Base-by-base conservation (phyloP, 139 green algal species). In the Nannochloris sp. region DNA sequence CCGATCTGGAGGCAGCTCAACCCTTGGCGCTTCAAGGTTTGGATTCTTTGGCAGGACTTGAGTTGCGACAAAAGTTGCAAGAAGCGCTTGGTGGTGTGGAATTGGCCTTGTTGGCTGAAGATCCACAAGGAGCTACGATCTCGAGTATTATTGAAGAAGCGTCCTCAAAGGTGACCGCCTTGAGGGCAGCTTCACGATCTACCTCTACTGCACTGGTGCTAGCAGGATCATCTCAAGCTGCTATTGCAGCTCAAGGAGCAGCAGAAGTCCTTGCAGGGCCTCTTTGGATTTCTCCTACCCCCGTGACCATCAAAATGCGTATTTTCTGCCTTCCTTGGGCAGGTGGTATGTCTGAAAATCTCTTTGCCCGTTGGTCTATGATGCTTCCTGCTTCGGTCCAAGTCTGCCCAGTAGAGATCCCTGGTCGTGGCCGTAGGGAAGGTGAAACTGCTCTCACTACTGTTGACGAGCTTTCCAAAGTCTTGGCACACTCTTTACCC, bases 301-400 rank as follows among this genome's bases (percentile, higher is more conserved):
- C 75, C 8, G 9, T 62, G 19, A 64, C 23, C 37, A 25, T 80
- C 44, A 72, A 70, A 47, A 58, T 82, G 72, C 56, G 75, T 12
- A 13, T 82, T 14, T 82, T 77, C 47, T 82, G 75, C 47, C 62
- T 82, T 47, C 75, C 75, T 10, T 82, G 74, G 9, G 75, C 75
- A 2, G 75, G 71, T 5, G 75, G 75, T 14, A 54, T 82, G 23
- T 76, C 75, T 10, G 75, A 77, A 31, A 76, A 77, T 27, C 54
- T 82, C 1, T 82, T 77, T 69, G 71, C 55, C 19, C 39, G 65
- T 62, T 82, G 72, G 66, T 44, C 61, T 9, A 46, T 62, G 32
- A 67, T 80, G 61, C 32, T 81, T 56, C 75, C 75, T 3, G 54
- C 75, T 6, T 77, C 51, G 33, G 59, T 82, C 23, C 66, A 82